phyloP scores from a whole-genome alignment of 768 basidiomycete species.

The Hemileccinum impolitum region DNA sequence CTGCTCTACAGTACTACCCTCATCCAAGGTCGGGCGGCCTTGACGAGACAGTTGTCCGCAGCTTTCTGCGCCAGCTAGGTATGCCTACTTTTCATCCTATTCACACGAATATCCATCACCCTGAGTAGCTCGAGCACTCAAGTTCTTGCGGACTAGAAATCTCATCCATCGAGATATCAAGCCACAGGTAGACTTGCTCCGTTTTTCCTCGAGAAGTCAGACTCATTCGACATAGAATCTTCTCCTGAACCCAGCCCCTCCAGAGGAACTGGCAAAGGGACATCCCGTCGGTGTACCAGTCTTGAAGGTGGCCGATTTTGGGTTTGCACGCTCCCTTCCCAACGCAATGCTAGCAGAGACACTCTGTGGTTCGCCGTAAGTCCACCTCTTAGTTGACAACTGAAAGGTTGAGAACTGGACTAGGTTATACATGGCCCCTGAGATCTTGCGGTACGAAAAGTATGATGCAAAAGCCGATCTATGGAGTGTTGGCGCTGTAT shows the following conservation, averaged over 20 bases:
- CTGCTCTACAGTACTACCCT: constrained; percentile 78
- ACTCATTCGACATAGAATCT: constrained; percentile 62
- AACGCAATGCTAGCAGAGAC: constrained; percentile 96
- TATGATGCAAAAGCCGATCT: constrained; percentile 98
- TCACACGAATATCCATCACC: background rate
- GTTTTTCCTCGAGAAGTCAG: background rate
- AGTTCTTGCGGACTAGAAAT: constrained; percentile 84
- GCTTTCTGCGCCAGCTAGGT: constrained; percentile 90
- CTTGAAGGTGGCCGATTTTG: constrained; percentile 97
- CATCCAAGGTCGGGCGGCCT: constrained; percentile 91
- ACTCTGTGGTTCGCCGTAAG: constrained; percentile 93
- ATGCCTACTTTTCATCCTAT: constrained; percentile 18
- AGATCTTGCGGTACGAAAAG: constrained; percentile 94
- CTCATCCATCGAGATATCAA: constrained; percentile 98
- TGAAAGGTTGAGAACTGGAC: background rate
- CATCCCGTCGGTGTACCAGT: constrained; percentile 92
- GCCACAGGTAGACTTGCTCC: constrained; percentile 58
- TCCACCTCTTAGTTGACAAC: constrained; percentile 12
- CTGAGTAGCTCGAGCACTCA: constrained; percentile 78
- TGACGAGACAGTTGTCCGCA: constrained; percentile 85
- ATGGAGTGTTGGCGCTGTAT: constrained; percentile 96
- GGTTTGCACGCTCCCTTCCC: constrained; percentile 91
- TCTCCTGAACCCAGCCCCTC: constrained; percentile 77
- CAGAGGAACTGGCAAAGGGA: constrained; percentile 77
- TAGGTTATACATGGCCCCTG: constrained; percentile 98